Evolutionary conservation across 331 rosid species (phyloP), one percentile per base, ranked within the genome.

Genomic region (Cydonia oblonga): DNA sequence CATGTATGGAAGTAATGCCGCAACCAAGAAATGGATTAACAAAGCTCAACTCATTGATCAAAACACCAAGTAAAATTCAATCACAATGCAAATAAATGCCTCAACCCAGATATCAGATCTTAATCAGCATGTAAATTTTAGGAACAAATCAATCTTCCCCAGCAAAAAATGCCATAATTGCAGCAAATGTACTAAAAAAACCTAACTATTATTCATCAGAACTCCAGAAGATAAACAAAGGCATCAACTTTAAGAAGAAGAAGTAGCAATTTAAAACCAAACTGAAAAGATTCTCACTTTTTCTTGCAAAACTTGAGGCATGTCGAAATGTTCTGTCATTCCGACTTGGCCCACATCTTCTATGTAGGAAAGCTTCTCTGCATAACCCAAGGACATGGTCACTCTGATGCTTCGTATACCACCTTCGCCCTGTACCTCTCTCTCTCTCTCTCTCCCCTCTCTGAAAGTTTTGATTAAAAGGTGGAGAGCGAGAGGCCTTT

Each of bases 261-360:
- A 71, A 76, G 42, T 22, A 75, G 73, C 26, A 79, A 65, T 13
- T 25, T 29, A 74, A 69, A 70, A 79, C 26, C 72, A 66, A 32
- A 58, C 54, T 8, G 26, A 58, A 26, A 63, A 69, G 29, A 51
- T 9, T 68, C 81, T 14, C 11, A 89, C 97, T 70, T 93, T 93
- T 81, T 93, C 96, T 65, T 81, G 87, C 84, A 93, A 83, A 82
- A 84, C 78, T 32, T 81, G 82, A 64, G 95, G 79, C 75, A 90
- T 60, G 87, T 93, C 98, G 81, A 93, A 89, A 83, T 81, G 53
- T 76, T 93, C 98, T 16, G 84, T 69, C 97, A 93, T 93, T 82
- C 98, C 98, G 67, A 93, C 98, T 75, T 83, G 84, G 58, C 98
- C 98, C 40, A 93, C 96, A 79, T 93, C 98, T 80, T 93, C 98